A percentile compares a stretch with the other conserved stretches of the same genome.
These are phyloP conservation scores for Amylocystis lapponica DNA, from an alignment of 768 basidiomycete species.

Conservation along the genomic window DNA sequence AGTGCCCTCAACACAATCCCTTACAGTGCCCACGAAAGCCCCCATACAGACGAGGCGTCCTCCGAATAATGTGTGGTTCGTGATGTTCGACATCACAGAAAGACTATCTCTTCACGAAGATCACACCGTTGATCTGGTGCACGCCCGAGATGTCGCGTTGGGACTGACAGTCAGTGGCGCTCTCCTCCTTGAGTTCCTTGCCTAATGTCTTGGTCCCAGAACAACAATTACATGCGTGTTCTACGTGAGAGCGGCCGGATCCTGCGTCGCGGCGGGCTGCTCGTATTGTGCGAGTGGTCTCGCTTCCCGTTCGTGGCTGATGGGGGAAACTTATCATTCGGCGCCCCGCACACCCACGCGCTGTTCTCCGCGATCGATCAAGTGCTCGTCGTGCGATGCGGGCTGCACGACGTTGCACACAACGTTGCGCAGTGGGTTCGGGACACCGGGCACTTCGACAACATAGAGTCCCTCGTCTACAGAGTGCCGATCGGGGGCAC, in stretches of 20 bases:
- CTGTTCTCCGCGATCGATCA: conserved; percentile 39
- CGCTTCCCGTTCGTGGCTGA: conserved; percentile 35
- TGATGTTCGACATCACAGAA: conserved; percentile 57
- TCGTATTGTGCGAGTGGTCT: conserved; percentile 60
- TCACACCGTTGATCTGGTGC: conserved; percentile 59
- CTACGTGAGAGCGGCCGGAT: conserved; percentile 57
- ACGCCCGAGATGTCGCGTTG: conserved; percentile 55
- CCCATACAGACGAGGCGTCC: conserved; percentile 68
- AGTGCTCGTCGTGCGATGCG: conserved; percentile 24
- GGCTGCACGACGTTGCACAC: conserved; percentile 34
- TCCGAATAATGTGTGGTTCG: conserved; percentile 54
- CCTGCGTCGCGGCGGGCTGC: conserved; percentile 65
- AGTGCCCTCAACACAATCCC: background rate
- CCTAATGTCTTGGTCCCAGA: conserved; percentile 32
- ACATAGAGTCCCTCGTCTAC: conserved; percentile 29
- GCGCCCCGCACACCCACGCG: conserved; percentile 18
- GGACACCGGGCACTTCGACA: conserved; percentile 34
- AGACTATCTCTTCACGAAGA: conserved; percentile 44
- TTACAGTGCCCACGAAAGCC: conserved; percentile 36
- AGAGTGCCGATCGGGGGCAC: conserved; percentile 56
- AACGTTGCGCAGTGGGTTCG: conserved; percentile 34
- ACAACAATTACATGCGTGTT: conserved; percentile 46
- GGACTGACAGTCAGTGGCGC: conserved; percentile 37
- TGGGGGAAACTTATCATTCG: conserved; percentile 6
- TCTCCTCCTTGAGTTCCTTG: conserved; percentile 9